A percentile compares a stretch with the other conserved stretches of the same genome.
Evolutionary conservation across 2,329 filamentous ascomycete species (phyloP).

Genomic region (Colletotrichum simmondsii): DNA sequence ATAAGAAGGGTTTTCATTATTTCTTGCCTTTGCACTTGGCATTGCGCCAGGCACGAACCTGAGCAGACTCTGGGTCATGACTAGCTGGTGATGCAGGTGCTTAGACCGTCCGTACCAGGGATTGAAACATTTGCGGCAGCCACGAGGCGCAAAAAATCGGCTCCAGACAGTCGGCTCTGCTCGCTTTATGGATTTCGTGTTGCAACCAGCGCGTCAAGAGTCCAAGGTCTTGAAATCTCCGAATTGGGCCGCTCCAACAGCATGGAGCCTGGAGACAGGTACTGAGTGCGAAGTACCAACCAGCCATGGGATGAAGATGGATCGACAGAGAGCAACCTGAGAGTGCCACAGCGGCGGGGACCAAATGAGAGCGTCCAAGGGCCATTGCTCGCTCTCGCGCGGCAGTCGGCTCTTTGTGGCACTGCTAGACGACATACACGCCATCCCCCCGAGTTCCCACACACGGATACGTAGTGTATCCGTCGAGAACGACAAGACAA

Average conservation of each 20-base stretch:
- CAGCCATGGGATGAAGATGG: constrained; percentile 24
- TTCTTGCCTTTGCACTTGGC: not conserved
- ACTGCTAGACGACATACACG: constrained; percentile 31
- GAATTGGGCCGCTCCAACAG: constrained; percentile 25
- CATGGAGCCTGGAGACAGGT: constrained; percentile 29
- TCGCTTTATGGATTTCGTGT: constrained; percentile 11
- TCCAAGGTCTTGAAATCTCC: constrained; percentile 29
- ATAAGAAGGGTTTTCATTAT: constrained; percentile 16
- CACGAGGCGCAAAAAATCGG: constrained; percentile 5
- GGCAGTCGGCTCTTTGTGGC: constrained; percentile 31
- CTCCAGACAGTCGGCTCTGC: constrained; percentile 17
- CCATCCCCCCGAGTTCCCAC: constrained; percentile 17
- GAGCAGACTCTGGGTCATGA: not conserved
- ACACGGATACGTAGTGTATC: constrained; percentile 6
- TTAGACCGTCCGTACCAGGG: not conserved
- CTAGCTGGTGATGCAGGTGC: not conserved
- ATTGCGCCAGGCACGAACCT: constrained; percentile 1
- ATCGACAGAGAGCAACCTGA: constrained; percentile 27
- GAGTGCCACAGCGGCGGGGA: constrained; percentile 16
- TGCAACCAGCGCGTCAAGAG: constrained; percentile 21
- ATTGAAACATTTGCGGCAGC: constrained; percentile 21
- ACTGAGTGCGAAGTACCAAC: constrained; percentile 11
- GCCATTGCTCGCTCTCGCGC: constrained; percentile 20
- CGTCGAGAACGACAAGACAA: constrained; percentile 2
- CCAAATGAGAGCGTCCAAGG: constrained; percentile 22